phyloP scores from a whole-genome alignment of 345 rosid genomes.

The Hibiscus tridactylites region DNA sequence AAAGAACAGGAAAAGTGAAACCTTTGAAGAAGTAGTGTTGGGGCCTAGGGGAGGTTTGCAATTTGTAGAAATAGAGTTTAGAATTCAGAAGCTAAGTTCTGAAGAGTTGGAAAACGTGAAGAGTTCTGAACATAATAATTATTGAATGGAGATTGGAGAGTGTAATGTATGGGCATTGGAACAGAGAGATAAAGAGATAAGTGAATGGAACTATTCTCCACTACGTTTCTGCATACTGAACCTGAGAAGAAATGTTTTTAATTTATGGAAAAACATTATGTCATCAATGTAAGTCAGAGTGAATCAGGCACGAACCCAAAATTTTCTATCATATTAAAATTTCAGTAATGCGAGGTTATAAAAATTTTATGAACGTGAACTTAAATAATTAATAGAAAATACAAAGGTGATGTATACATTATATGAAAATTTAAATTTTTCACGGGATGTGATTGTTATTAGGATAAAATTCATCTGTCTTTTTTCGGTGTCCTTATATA shows the following conservation, averaged over 20 bases:
- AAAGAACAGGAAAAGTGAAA: too few relatives aligned
- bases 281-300: neutral
- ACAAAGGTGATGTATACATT: too few relatives aligned
- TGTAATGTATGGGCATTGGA: conserved; percentile 64
- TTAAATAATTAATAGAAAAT: too few relatives aligned
- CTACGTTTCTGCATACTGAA: conserved; percentile 32
- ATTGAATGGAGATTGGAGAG: conserved; percentile 25
- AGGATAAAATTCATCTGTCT: too few relatives aligned
- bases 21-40: neutral
- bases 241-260: conserved; percentile 12
- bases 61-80: conserved; percentile 5
- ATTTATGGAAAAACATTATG: neutral
- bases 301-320: neutral
- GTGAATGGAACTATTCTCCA: conserved; percentile 18
- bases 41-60: neutral
- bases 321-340: too few relatives aligned
- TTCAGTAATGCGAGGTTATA: too few relatives aligned
- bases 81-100: conserved; percentile 21
- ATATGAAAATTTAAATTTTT: too few relatives aligned
- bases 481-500: too few relatives aligned
- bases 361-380: too few relatives aligned
- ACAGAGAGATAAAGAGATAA: conserved; percentile 46
- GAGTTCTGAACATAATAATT: conserved; percentile 16
- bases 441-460: too few relatives aligned
- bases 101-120: conserved; percentile 52